Conservation (phyloP, 2,329 filamentous ascomycete species). For the Colletotrichum spinosum region DNA sequence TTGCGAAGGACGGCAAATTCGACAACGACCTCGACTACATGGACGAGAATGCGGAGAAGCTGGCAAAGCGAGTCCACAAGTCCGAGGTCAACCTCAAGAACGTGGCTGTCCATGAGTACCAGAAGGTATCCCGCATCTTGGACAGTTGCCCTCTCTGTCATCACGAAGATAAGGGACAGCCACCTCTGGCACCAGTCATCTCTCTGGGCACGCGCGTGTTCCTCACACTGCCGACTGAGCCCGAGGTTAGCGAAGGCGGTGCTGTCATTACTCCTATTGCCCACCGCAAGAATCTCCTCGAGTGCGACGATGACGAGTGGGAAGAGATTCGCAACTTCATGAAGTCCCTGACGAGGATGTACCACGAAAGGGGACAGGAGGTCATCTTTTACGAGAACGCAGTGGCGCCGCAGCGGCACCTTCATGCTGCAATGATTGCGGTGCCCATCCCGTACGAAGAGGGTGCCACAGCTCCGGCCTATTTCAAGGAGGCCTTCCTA, state of each 20-base stretch:
- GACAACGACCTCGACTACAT: conserved; percentile 95
- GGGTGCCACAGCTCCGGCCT: conserved; percentile 92
- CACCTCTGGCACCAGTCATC: conserved; percentile 86
- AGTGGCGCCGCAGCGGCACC: conserved; percentile 79
- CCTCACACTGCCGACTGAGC: conserved; percentile 89
- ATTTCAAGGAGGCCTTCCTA: conserved; percentile 95
- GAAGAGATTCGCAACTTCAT: conserved; percentile 99
- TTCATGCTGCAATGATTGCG: conserved; percentile 86
- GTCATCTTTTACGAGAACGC: conserved; percentile 99
- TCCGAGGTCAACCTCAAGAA: conserved; percentile 90
- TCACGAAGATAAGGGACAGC: conserved; percentile 81
- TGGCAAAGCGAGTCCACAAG: conserved; percentile 88
- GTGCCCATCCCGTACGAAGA: conserved; percentile 91
- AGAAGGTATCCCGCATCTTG: conserved; percentile 87
- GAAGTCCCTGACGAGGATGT: conserved; percentile 94
- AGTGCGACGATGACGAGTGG: conserved; percentile 99
- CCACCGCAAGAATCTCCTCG: conserved; percentile 90
- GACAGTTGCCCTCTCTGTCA: conserved; percentile 92
- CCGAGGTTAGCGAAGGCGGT: conserved; percentile 85
- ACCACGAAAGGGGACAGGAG: conserved; percentile 90
- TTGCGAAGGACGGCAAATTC: conserved; percentile 92
- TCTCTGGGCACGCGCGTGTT: conserved; percentile 88
- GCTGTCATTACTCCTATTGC: conserved; percentile 90
- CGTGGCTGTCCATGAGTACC: conserved; percentile 86
- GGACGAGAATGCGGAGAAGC: conserved; percentile 93